Evolutionary conservation across 106 monocot species (phyloP), one percentile per base, ranked within the genome.

Genomic region (Acorus calamus): DNA sequence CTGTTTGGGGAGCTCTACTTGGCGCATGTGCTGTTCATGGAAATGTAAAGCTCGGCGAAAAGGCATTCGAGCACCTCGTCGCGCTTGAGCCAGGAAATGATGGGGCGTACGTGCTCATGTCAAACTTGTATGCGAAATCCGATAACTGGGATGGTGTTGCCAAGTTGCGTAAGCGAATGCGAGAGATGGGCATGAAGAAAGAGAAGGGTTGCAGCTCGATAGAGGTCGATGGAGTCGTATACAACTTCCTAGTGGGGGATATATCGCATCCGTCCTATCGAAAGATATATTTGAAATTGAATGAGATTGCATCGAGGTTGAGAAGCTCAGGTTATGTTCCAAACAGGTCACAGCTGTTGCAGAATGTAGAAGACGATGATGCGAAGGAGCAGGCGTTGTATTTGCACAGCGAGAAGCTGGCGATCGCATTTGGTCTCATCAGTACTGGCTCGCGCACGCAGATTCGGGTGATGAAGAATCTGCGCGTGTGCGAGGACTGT

Each of bases 1-100:
- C 81, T 7, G 56, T 53, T 10, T 86, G 78, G 67, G 70, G 78
- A 42, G 78, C 86, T 45, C 11, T 86, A 63, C 78, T 86, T 53
- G 81, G 81, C 6, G 71, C 76, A 47, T 86, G 81, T n/a, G 66
- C 52, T 0, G 59, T 79, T 41, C 73, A 77, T 57, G 55, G 63
- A 57, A 73, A 86, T 4, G 52, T 71, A 3, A 53, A 66, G 28
- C 44, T 79, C 0, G 86, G 79, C 1, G 79, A 82, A 47, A 8
- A 55, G 4, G 76, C 81, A 2, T 72, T 52, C 44, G 9, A 57
- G 0, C 54, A 44, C 7, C 65, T 77, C 41, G 56, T 73, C 6
- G 52, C 62, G 11, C 62, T 73, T 52, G 81, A 81, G 42, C 76
- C 80, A 0, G 59, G 54, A 7, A 76, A 76, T 0, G 72, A 72